phyloP scores from a whole-genome alignment of 2,329 filamentous ascomycete species.

The Neopestalotiopsis clavispora region DNA sequence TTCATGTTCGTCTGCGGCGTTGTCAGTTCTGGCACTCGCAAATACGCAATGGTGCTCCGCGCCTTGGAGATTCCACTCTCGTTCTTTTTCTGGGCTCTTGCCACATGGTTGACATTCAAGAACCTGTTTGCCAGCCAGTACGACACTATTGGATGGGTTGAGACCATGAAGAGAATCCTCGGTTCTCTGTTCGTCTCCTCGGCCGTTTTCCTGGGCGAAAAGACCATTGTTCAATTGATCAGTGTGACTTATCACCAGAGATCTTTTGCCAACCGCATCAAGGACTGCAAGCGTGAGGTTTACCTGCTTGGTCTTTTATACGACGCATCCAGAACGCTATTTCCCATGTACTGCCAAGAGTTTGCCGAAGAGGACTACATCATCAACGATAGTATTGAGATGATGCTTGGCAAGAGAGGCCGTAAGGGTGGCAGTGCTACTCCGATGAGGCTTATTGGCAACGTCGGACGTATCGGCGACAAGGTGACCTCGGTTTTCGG shows the following conservation, averaged over 20 bases:
- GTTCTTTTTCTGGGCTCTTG: conserved; percentile 71
- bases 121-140: conserved; percentile 49
- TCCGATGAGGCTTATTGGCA: conserved; percentile 78
- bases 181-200: conserved; percentile 71
- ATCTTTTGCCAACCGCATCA: conserved; percentile 82
- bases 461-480: conserved; percentile 83
- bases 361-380: conserved; percentile 91
- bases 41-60: conserved; percentile 69
- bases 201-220: conserved; percentile 76
- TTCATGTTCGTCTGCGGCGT: conserved; percentile 75
- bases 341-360: conserved; percentile 90
- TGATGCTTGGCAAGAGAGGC: conserved; percentile 58
- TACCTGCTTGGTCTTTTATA: conserved; percentile 83
- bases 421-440: conserved; percentile 66
- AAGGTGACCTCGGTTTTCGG: conserved; percentile 94
- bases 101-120: conserved; percentile 66
- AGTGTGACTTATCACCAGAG: conserved; percentile 85
- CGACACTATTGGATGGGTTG: conserved; percentile 55
- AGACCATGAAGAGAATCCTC: conserved; percentile 67
- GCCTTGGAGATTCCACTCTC: conserved; percentile 70
- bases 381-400: conserved; percentile 83
- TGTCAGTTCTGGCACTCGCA: conserved; percentile 71
- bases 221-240: conserved; percentile 80
- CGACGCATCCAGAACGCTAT: conserved; percentile 85
- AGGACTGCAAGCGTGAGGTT: conserved; percentile 87